Base-by-base conservation (phyloP, 2,329 filamentous ascomycete species). In the Fusarium scirpi region DNA sequence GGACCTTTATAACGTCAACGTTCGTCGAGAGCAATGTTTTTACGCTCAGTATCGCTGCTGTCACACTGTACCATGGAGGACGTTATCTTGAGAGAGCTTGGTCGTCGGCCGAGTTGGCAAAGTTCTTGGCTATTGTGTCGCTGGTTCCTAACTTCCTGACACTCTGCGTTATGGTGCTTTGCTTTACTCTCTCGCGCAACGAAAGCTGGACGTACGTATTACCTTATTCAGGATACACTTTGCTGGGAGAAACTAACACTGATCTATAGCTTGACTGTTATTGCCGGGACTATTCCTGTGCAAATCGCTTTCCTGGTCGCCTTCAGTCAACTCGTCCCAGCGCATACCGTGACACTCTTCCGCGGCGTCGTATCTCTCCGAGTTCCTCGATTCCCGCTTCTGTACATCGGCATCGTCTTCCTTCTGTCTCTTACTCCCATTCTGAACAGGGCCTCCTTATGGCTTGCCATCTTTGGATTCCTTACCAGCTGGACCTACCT, bases 251-350 rank as follows among this genome's bases (percentile, higher is more conserved):
- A 38, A 61, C 67, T 62, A 46, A 54, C 49, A 45, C 41, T 20
- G 16, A 47, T 25, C 30, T 47, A 48, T 76, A 96, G 92, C 55
- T 82, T 93, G 48, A 94, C 92, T 47, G 91, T 92, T 69, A 93
- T 98, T 77, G 93, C 92, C 74, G 96, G 96, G 74, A 94, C 94
- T 58, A 91, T 97, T 69, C 90, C 94, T 18, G 85, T 98, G 62
- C 95, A 98, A 80, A 94, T 96, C 48, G 91, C 92, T 67, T 98
- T 98, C 83, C 92, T 99, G 67, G 93, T 98, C 75, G 93, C 95
- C 58, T 97, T 98, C 82, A 98, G 97, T 82, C 96, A 99, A 82
- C 92, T 99, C 52, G 92, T 98, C 38, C 96, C 96, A 24, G 94
- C 97, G 67, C 96, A 99, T 81, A 99, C 96, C 13, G 95, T 98